Base-by-base conservation (phyloP, 148 eudicot species). In the Heliosperma pusillum region DNA sequence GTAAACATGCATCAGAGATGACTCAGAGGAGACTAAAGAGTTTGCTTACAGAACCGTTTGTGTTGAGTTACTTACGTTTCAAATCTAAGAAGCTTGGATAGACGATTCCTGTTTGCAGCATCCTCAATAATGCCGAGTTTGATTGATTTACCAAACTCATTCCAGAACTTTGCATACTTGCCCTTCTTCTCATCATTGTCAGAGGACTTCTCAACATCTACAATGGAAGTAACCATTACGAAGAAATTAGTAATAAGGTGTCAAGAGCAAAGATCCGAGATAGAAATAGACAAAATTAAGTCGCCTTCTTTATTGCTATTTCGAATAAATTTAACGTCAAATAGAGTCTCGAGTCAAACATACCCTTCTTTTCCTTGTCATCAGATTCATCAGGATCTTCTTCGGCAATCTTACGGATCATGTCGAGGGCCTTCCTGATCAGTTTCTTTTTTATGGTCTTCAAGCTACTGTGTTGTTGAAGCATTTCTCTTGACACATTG, bases 401-500 rank as follows among this genome's bases (percentile, higher is more conserved):
- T 4, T 95, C 98, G 60, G 98, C 97, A 81, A 95, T 81, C 87
- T 83, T 92, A 74, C 98, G 96, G 80, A 95, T 95, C 98, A 95
- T 95, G 81, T 95, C 98, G 79, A 95, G 97, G 74, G 98, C 98
- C 92, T 95, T 95, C 73, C 98, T 85, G 60, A 95, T 95, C 52
- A 95, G 83, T 70, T 95, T 95, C 88, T 95, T 95, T 85, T 95
- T 95, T 66, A 95, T 95, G 67, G 98, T 95, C 76, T 95, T 95
- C 88, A 95, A 89, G 80, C 98, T 95, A 77, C 96, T 95, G 81
- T 95, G 98, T 78, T 90, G 96, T 83, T 95, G 98, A 83, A 95
- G 96, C 98, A 95, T 95, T 89, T 95, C 98, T 87, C 98, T 83
- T 17, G 98, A 95, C 65, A 95, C 98, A 72, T 95, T 95, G 21